Evolutionary conservation across 2,329 filamentous ascomycete species (phyloP).

Genomic region (Ophiostoma montium): DNA sequence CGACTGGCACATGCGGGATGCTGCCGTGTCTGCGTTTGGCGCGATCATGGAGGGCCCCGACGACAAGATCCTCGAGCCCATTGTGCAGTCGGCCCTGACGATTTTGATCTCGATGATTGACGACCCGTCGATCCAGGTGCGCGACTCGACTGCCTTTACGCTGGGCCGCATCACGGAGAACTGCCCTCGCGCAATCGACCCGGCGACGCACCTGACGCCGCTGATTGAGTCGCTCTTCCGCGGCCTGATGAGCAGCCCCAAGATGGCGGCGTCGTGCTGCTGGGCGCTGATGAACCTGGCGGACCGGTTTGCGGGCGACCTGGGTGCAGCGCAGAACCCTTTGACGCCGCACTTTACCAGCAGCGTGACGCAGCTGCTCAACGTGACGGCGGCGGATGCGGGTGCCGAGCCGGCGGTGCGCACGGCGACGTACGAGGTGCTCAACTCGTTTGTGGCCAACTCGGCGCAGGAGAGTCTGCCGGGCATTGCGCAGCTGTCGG

Average conservation of each 20-base stretch:
- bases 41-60: slow-evolving; percentile 98
- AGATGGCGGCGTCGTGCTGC: slow-evolving; percentile 97
- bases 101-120: slow-evolving; percentile 88
- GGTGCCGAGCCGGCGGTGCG: slow-evolving; percentile 69
- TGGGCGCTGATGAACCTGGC: slow-evolving; percentile 98
- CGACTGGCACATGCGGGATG: slow-evolving; percentile 91
- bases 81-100: slow-evolving; percentile 88
- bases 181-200: slow-evolving; percentile 83
- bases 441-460: slow-evolving; percentile 88
- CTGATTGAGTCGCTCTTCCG: slow-evolving; percentile 82
- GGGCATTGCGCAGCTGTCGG: slow-evolving; percentile 68
- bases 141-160: slow-evolving; percentile 91
- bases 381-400: slow-evolving; percentile 63
- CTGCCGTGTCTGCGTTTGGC: slow-evolving; percentile 90
- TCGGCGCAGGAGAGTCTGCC: slow-evolving; percentile 73
- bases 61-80: slow-evolving; percentile 77
- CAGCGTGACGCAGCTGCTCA: slow-evolving; percentile 71
- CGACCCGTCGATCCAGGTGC: slow-evolving; percentile 76
- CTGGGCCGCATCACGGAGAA: slow-evolving; percentile 92
- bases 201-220: slow-evolving; percentile 64
- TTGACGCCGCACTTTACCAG: slow-evolving; percentile 87
- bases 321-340: slow-evolving; percentile 62
- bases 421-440: slow-evolving; percentile 91
- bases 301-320: slow-evolving; percentile 83
- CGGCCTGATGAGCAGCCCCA: slow-evolving; percentile 77